Evolutionary conservation across 495 filamentous ascomycete genomes (phyloP).

Genomic region (Neurospora sublineolata): DNA sequence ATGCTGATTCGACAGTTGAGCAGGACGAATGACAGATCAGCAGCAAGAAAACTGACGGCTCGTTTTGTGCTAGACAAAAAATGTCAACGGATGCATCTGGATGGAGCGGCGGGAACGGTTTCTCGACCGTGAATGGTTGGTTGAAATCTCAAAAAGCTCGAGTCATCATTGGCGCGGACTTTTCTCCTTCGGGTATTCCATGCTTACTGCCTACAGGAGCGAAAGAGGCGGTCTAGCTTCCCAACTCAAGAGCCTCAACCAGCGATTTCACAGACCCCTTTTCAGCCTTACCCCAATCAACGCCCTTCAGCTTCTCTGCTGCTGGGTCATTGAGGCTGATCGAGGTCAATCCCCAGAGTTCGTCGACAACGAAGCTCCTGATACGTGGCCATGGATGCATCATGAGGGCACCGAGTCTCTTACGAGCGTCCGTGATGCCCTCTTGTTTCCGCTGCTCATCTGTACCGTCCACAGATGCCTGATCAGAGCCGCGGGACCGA

Average conservation of each 20-base stretch:
- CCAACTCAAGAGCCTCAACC: conserved; percentile 22
- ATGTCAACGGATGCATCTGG: not conserved
- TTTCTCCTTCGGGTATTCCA: not conserved
- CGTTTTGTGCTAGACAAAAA: not conserved
- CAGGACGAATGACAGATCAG: not conserved
- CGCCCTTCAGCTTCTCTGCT: conserved; percentile 20
- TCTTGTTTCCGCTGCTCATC: conserved; percentile 14
- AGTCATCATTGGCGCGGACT: conserved; percentile 2
- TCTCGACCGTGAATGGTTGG: not conserved
- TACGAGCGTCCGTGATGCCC: conserved; percentile 26
- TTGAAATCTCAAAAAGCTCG: not conserved
- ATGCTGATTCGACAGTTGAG: not conserved
- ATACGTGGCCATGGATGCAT: conserved; percentile 37
- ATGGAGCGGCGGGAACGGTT: not conserved
- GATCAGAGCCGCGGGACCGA: not conserved
- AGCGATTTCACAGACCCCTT: conserved; percentile 22
- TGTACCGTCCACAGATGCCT: not conserved
- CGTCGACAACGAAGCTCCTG: conserved; percentile 33
- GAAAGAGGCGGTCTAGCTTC: conserved; percentile 6
- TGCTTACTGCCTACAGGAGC: not conserved
- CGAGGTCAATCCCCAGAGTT: conserved; percentile 30
- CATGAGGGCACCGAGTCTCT: conserved; percentile 34
- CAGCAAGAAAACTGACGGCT: not conserved
- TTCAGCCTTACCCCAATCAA: conserved; percentile 34
- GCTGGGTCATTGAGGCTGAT: conserved; percentile 2